Percentiles rank a stretch among this genome's conserved stretches.
Evolutionary conservation across 805 yeast species (phyloP).

Genomic region (Diddensiella transvaalensis): DNA sequence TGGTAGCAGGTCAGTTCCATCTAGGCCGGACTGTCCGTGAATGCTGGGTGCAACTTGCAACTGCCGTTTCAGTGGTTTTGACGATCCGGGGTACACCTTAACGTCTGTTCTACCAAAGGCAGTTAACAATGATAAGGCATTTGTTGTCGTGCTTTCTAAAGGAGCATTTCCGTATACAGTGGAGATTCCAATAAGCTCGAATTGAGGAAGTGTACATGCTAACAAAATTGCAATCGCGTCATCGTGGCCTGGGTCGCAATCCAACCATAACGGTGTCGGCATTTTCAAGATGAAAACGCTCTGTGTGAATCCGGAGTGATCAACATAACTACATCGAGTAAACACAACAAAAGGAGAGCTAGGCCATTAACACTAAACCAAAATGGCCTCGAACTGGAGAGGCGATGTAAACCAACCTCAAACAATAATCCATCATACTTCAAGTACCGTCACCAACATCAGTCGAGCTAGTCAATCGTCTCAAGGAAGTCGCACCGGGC

Average conservation of each 20-base stretch:
- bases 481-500: constrained; percentile 1
- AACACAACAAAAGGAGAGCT: neutral
- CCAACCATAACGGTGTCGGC: constrained; percentile 68
- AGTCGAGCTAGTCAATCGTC: constrained; percentile 2
- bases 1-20: constrained; percentile 66
- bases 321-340: no score
- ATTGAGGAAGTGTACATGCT: constrained; percentile 56
- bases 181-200: constrained; percentile 63
- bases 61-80: constrained; percentile 49
- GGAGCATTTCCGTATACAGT: constrained; percentile 74
- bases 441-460: neutral
- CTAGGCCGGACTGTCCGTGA: constrained; percentile 74
- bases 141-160: constrained; percentile 59
- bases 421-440: neutral
- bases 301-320: no score
- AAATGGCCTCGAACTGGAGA: neutral
- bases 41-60: constrained; percentile 56
- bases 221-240: constrained; percentile 74
- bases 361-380: neutral
- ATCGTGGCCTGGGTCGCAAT: constrained; percentile 92
- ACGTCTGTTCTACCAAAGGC: constrained; percentile 47
- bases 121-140: constrained; percentile 64
- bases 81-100: constrained; percentile 66
- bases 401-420: neutral
- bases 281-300: neutral